phyloP scores from a whole-genome alignment of 164 flowering plant genomes.

The Akebia trifoliata region DNA sequence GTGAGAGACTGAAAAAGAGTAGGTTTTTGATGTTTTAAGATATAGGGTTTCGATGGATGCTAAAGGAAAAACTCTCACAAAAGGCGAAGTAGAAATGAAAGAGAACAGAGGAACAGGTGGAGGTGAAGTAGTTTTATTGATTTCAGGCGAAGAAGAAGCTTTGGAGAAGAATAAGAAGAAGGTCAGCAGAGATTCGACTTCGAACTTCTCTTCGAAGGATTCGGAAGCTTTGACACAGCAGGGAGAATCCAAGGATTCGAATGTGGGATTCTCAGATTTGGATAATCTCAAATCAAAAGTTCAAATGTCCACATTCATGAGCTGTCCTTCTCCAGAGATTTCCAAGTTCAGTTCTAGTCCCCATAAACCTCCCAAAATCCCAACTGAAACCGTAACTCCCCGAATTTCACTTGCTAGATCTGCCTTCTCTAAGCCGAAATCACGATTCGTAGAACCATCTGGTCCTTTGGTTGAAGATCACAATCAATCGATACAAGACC shows the following conservation, averaged over 20 bases:
- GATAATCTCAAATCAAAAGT: slow-evolving; percentile 13
- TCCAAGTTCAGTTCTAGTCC: slow-evolving; percentile 19
- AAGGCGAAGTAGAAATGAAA: not conserved
- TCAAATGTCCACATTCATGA: slow-evolving; percentile 19
- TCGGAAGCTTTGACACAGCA: slow-evolving; percentile 7
- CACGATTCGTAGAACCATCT: slow-evolving; percentile 37
- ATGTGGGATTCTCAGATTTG: not conserved
- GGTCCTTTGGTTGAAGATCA: slow-evolving; percentile 10
- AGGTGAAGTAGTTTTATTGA: slow-evolving; percentile 28
- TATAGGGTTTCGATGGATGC: slow-evolving; percentile 18
- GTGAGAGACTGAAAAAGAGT: not conserved
- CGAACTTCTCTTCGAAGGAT: slow-evolving; percentile 7
- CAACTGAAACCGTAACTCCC: slow-evolving; percentile 7
- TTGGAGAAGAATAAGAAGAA: slow-evolving; percentile 4
- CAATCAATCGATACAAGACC: slow-evolving; percentile 6
- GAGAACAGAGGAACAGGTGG: not conserved
- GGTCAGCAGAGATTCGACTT: not conserved
- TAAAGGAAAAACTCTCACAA: not conserved
- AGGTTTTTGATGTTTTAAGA: not conserved
- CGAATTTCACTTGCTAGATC: slow-evolving; percentile 23
- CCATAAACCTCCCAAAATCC: slow-evolving; percentile 30
- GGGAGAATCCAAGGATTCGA: not conserved
- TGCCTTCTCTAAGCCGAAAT: slow-evolving; percentile 32
- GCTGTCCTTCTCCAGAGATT: slow-evolving; percentile 28
- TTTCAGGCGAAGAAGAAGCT: slow-evolving; percentile 23